Conservation (phyloP, 2,329 filamentous ascomycete genomes). For the Fonsecaea nubica region DNA sequence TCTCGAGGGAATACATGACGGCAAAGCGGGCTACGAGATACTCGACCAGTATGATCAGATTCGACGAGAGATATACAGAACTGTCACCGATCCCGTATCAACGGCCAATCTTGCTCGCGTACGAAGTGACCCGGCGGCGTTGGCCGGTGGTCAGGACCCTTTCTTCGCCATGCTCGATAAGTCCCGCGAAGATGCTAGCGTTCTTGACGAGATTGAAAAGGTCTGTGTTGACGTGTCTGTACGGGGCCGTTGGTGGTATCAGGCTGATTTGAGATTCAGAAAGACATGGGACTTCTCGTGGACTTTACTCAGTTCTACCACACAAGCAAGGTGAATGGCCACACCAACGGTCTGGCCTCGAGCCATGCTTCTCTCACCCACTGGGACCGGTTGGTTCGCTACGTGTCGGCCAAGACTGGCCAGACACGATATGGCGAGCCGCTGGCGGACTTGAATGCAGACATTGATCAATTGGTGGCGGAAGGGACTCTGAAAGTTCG, state of each 20-base stretch:
- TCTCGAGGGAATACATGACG: conserved; percentile 53
- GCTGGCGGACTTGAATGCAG: neutral
- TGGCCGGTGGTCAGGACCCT: conserved; percentile 43
- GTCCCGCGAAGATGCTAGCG: neutral
- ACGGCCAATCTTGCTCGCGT: conserved; percentile 51
- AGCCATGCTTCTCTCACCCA: neutral
- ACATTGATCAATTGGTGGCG: conserved; percentile 1
- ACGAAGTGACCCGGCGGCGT: conserved; percentile 44
- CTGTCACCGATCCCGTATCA: conserved; percentile 49
- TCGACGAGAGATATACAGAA: conserved; percentile 48
- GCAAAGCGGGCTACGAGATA: conserved; percentile 48
- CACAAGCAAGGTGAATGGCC: neutral
- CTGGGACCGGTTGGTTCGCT: conserved; percentile 10
- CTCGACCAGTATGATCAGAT: conserved; percentile 52
- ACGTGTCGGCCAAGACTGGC: neutral
- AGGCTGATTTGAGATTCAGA: neutral
- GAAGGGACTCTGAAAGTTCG: neutral
- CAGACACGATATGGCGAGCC: conserved; percentile 3
- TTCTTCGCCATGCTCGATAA: conserved; percentile 42
- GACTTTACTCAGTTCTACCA: neutral
- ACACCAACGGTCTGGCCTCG: neutral
- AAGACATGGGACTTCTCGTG: neutral
- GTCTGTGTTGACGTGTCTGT: neutral
- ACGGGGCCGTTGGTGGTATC: neutral
- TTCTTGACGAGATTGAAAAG: neutral